Evolutionary conservation across 129 eudicot species (phyloP), one percentile per base, ranked within the genome.

Genomic region (Pseudognaphalium luteoalbum): DNA sequence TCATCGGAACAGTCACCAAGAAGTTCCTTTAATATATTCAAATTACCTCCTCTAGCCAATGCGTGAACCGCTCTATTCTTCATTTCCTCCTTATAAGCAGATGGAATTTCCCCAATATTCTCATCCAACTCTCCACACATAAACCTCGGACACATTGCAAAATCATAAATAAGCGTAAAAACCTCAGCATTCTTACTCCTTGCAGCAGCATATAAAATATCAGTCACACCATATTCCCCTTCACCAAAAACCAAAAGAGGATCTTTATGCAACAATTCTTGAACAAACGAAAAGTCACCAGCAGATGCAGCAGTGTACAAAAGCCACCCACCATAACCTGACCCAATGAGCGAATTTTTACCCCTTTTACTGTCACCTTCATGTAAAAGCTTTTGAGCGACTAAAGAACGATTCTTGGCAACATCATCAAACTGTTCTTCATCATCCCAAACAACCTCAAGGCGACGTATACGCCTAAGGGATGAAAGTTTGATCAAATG

Each of bases 281-380:
- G 76, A 30, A 91, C 96, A 50, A 91, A 94, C 30, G 58, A 33
- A 74, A 86, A 65, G 78, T 94, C 96, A 16, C 98, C 98, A 3
- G 98, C 98, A 0, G 98, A 94, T 32, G 97, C 93, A 15, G 98
- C 96, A 28, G 98, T 91, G 85, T 94, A 94, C 72, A 94, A 73
- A n/a, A 94, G 91, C 98, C 98, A 94, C 12, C 98, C 98, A 16
- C 98, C 98, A 66, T 94, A 94, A 6, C 98, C 97, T 1, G 91
- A 83, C 19, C 86, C 85, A 4, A 94, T 78, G 2, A 94, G 88
- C 11, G 97, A 81, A 47, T 90, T 87, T 65, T 87, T 85, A 15
- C 87, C 96, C 14, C 82, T 82, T 78, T 81, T 86, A 3, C 81
- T 28, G 29, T 86, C 92, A 42, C 96, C 87, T 75, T 94, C 98